These are phyloP conservation scores for Tothia fuscella DNA, from an alignment of 2,329 filamentous ascomycete species.

Conservation along the genomic window DNA sequence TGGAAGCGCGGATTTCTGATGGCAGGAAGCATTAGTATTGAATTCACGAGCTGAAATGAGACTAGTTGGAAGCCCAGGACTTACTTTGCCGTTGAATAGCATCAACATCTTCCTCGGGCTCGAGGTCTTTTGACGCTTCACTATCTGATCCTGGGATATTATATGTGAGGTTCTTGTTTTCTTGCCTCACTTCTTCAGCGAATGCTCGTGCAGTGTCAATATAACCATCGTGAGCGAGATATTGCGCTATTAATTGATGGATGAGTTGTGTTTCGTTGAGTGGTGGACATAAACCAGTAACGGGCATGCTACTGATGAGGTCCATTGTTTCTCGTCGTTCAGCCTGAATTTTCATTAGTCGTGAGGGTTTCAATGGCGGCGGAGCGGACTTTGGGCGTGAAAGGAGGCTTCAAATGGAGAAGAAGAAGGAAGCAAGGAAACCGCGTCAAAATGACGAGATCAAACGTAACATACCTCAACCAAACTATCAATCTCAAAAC, in stretches of 20 bases:
- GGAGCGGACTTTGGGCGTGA: background rate
- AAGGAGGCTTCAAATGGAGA: background rate
- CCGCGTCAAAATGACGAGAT: too few species aligned
- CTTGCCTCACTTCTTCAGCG: constrained; percentile 63
- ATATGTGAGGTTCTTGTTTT: constrained; percentile 58
- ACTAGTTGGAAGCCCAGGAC: constrained; percentile 19
- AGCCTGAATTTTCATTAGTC: constrained; percentile 31
- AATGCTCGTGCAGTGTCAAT: constrained; percentile 87
- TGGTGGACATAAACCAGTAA: constrained; percentile 49
- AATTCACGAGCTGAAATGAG: background rate
- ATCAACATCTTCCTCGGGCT: constrained; percentile 70
- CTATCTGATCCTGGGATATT: constrained; percentile 22
- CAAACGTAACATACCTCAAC: constrained; percentile 55
- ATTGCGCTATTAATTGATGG: constrained; percentile 75
- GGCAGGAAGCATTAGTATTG: background rate
- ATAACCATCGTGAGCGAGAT: constrained; percentile 88
- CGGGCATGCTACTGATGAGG: constrained; percentile 48
- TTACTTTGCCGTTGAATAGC: constrained; percentile 75
- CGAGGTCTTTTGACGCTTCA: constrained; percentile 41
- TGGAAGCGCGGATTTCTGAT: constrained; percentile 72
- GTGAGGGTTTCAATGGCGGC: background rate
- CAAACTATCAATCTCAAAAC: constrained; percentile 82
- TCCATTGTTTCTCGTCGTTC: constrained; percentile 48
- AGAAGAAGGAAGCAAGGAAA: constrained; percentile 1
- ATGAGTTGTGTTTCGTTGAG: constrained; percentile 66